Conservation (phyloP, 2,329 filamentous ascomycete genomes). For the Ceratocystis variospora region DNA sequence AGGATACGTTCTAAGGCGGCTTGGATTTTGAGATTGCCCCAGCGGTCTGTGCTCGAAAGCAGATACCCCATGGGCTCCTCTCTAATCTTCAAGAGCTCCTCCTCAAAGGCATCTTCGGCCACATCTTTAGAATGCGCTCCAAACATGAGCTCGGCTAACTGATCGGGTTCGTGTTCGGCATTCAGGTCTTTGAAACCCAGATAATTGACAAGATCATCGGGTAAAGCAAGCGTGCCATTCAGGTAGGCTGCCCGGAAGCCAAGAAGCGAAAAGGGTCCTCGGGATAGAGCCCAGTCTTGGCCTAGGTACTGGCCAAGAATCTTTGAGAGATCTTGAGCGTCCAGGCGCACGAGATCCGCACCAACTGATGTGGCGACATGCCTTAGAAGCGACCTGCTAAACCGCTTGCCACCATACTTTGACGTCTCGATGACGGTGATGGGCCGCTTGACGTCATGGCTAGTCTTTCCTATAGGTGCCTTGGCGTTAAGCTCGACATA, state of each 20-base stretch:
- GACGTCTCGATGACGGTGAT: conserved; percentile 29
- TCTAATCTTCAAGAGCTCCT: conserved; percentile 33
- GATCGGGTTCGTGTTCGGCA: conserved; percentile 25
- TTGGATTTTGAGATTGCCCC: conserved; percentile 49
- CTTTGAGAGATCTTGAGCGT: conserved; percentile 55
- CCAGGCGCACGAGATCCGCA: conserved; percentile 54
- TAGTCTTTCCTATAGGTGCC: conserved; percentile 8
- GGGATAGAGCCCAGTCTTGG: conserved; percentile 38
- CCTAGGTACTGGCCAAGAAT: conserved; percentile 58
- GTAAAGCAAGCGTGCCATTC: conserved; percentile 35
- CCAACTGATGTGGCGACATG: conserved; percentile 46
- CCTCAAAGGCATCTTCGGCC: conserved; percentile 27
- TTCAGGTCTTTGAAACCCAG: conserved; percentile 21
- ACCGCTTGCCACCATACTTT: conserved; percentile 29
- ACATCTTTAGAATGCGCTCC: conserved; percentile 13
- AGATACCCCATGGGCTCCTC: conserved; percentile 26
- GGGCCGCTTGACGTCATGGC: conserved; percentile 26
- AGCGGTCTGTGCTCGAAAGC: conserved; percentile 34
- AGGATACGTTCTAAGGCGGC: conserved; percentile 45
- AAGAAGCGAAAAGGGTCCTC: conserved; percentile 39
- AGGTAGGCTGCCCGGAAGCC: conserved; percentile 43
- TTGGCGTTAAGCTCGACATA: conserved; percentile 19
- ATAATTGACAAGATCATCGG: conserved; percentile 24
- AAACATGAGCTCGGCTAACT: conserved; percentile 16
- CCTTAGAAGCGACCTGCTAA: conserved; percentile 41